Evolutionary conservation across 352 stramenopile species (phyloP).

Genomic region (Bremia lactucae): DNA sequence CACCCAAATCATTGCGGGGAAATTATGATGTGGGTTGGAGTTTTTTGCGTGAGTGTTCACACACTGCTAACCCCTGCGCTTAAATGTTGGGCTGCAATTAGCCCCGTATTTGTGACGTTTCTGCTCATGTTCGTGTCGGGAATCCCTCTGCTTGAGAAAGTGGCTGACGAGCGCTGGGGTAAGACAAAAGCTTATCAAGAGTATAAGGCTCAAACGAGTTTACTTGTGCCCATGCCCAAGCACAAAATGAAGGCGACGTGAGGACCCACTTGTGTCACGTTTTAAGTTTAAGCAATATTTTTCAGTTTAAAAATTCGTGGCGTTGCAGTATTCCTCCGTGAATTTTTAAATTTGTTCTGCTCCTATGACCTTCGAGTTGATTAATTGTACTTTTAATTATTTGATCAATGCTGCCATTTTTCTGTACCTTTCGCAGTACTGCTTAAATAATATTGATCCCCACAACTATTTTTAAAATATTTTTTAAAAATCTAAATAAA

Average conservation of each 20-base stretch:
- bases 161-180: conserved; percentile 63
- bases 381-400: too few relatives aligned
- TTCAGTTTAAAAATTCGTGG: too few relatives aligned
- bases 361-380: too few relatives aligned
- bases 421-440: too few relatives aligned
- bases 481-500: too few relatives aligned
- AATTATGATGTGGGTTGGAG: conserved; percentile 82
- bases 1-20: conserved; percentile 92
- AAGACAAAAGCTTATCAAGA: conserved; percentile 44
- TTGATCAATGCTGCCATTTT: too few relatives aligned
- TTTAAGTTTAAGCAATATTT: too few relatives aligned
- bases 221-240: conserved; percentile 40
- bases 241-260: conserved; percentile 2
- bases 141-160: conserved; percentile 68
- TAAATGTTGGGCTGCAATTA: conserved; percentile 32
- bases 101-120: conserved; percentile 60
- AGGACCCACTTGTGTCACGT: too few relatives aligned
- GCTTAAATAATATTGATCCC: too few relatives aligned
- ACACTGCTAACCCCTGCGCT: conserved; percentile 26
- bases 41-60: conserved; percentile 42
- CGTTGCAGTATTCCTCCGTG: too few relatives aligned
- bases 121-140: conserved; percentile 65
- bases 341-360: too few relatives aligned
- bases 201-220: conserved; percentile 67
- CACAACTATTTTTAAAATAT: too few relatives aligned